These are phyloP conservation scores for Globisporangium nagaii DNA, from an alignment of 352 stramenopile species.

Conservation along the genomic window DNA sequence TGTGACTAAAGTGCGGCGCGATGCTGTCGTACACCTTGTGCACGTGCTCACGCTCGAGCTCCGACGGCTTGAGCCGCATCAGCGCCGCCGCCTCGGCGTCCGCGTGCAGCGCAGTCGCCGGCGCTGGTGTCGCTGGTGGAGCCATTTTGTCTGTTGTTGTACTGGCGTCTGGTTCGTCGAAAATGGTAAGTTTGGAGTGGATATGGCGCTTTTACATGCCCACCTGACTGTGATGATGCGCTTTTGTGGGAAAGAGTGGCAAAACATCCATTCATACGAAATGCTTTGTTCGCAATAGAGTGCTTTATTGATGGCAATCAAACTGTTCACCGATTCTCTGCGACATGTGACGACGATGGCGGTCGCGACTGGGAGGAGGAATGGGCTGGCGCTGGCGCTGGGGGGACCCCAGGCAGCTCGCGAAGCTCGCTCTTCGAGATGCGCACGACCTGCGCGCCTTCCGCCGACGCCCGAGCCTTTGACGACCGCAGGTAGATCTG, in stretches of 20 bases:
- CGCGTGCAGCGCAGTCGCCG: not conserved
- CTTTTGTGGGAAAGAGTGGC: too few relatives aligned
- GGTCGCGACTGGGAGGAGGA: not conserved
- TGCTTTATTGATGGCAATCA: conserved; percentile 1
- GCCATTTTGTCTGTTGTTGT: not conserved
- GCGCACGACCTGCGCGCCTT: conserved; percentile 41
- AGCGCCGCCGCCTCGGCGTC: not conserved
- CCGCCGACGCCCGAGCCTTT: conserved; percentile 28
- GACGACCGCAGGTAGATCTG: conserved; percentile 54
- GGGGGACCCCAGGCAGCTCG: conserved; percentile 27
- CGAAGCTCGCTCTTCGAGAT: conserved; percentile 64
- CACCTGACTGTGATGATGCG: too few relatives aligned
- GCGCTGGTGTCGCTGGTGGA: not conserved
- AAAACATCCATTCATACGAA: too few relatives aligned
- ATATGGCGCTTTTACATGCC: not conserved
- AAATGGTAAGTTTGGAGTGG: too few relatives aligned
- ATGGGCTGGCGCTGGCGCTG: not conserved
- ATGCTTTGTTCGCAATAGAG: not conserved
- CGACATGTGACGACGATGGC: not conserved
- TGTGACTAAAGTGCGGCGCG: conserved; percentile 79
- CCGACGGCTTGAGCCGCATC: conserved; percentile 33
- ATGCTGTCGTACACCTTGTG: conserved; percentile 85
- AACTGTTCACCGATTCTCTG: conserved; percentile 1
- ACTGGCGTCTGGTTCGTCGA: not conserved
- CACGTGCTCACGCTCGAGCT: conserved; percentile 72